These are phyloP conservation scores for Fusarium stilboides DNA, from an alignment of 2,329 filamentous ascomycete genomes.

Conservation along the genomic window DNA sequence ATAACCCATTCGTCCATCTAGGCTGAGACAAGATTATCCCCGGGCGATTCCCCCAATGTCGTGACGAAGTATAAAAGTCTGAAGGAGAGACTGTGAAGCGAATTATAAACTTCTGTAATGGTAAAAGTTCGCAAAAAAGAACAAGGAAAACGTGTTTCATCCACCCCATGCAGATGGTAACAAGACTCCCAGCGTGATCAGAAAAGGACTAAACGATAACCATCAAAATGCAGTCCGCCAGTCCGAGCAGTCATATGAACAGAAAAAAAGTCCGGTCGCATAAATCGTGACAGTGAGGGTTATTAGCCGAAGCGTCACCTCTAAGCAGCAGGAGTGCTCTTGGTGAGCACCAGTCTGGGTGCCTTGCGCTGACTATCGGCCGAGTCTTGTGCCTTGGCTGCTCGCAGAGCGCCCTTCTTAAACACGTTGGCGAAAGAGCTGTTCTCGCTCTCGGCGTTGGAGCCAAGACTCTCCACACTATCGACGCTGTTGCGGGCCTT, in stretches of 20 bases:
- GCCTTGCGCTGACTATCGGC: conserved; percentile 81
- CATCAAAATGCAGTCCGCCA: conserved; percentile 54
- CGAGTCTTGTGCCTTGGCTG: conserved; percentile 68
- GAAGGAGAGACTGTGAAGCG: conserved; percentile 59
- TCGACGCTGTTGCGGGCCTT: conserved; percentile 75
- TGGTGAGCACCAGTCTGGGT: conserved; percentile 88
- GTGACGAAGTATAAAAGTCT: conserved; percentile 52
- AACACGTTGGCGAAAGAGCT: conserved; percentile 78
- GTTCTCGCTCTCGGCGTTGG: conserved; percentile 63
- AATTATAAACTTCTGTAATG: conserved; percentile 57
- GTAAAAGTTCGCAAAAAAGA: conserved; percentile 41
- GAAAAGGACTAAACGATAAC: conserved; percentile 49
- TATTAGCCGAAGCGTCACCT: conserved; percentile 45
- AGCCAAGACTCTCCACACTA: conserved; percentile 73
- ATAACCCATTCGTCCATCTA: conserved; percentile 49
- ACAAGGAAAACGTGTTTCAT: conserved; percentile 45
- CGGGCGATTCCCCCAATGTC: conserved; percentile 49
- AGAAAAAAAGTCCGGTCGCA: conserved; percentile 54
- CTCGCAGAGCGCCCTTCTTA: conserved; percentile 70
- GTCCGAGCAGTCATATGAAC: conserved; percentile 57
- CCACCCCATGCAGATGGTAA: conserved; percentile 45
- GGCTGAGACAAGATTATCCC: conserved; percentile 50
- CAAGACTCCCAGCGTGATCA: conserved; percentile 47
- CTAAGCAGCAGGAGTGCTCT: conserved; percentile 54
- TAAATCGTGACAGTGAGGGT: conserved; percentile 55